Base-by-base conservation (phyloP, 805 yeast genomes). In the Suhomyces sp. region DNA sequence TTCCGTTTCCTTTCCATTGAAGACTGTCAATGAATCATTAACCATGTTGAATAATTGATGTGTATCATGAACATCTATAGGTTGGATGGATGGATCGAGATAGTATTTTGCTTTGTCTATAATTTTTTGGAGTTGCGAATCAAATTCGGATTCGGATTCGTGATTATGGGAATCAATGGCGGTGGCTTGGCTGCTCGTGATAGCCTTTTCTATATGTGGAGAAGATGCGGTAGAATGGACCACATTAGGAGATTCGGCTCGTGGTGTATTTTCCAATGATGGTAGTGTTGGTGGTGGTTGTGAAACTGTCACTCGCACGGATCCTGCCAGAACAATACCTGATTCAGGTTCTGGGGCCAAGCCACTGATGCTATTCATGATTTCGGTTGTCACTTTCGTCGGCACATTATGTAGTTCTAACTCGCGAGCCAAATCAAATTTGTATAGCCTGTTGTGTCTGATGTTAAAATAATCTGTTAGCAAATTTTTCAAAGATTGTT, bases 1-100 rank as follows among this genome's bases (percentile, higher is more conserved):
- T 52, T 93, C 98, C 0, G 95, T 83, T 56, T 93, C 98, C 50
- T 82, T 69, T 4, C 82, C 83, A 6, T 69, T 74, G 48, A 91
- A 88, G 10, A 48, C 45, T 1, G 63, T 58, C 2, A 28, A 8
- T 27, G 56, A 36, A 2, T 44, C 54, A 6, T 47, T 36, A 4
- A 57, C 19, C 4, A 43, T 34, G 11, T 36, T 40, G 21, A 43
- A 30, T 11, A 68, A 34, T 3, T 43, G 41, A 14, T 54, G 52
- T 4, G 43, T 31, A 47, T 23, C 56, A 51, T 9, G 53, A 54
- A 25, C 60, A 30, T 63, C 44, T 5, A 59, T 41, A 0, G 74
- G 52, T 17, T 46, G 29, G 10, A 63, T 50, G 3, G 73, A 31
- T 4, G 51, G 42, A 33, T 77, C 83, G 19, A 69, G 42, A 3